These are phyloP conservation scores for Boletus tomentosulus DNA, from an alignment of 768 basidiomycete species.

Conservation along the genomic window DNA sequence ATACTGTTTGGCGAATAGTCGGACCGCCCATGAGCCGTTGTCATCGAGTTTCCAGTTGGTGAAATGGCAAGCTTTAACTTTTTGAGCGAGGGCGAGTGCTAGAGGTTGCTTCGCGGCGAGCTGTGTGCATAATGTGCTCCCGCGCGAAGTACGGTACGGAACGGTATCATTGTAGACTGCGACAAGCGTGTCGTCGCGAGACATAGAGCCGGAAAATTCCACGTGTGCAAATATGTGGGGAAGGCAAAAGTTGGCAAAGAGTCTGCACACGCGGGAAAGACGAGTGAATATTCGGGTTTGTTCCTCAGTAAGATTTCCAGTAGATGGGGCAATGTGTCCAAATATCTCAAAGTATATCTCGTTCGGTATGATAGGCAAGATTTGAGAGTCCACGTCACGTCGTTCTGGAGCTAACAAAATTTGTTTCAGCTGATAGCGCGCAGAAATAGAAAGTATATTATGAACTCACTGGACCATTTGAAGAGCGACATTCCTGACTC, in stretches of 20 bases:
- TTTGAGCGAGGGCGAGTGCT: constrained; percentile 27
- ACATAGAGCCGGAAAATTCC: constrained; percentile 16
- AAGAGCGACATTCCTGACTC: background rate
- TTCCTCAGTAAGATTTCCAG: constrained; percentile 12
- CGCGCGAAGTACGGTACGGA: background rate
- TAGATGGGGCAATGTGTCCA: constrained; percentile 25
- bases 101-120: constrained; percentile 24
- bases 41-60: background rate
- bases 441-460: background rate
- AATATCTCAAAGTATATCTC: constrained; percentile 45
- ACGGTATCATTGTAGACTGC: background rate
- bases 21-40: background rate
- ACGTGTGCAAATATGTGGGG: constrained; percentile 40
- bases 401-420: constrained; percentile 26
- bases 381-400: background rate
- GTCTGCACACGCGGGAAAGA: constrained; percentile 40
- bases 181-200: background rate
- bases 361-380: constrained; percentile 35
- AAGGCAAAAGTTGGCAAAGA: constrained; percentile 38
- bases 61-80: constrained; percentile 27
- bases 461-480: constrained; percentile 4
- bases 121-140: constrained; percentile 22
- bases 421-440: background rate
- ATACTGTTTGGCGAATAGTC: background rate
- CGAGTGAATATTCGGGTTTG: constrained; percentile 7